Evolutionary conservation across 352 stramenopile species (phyloP).

Genomic region (Globisporangium radiosum): DNA sequence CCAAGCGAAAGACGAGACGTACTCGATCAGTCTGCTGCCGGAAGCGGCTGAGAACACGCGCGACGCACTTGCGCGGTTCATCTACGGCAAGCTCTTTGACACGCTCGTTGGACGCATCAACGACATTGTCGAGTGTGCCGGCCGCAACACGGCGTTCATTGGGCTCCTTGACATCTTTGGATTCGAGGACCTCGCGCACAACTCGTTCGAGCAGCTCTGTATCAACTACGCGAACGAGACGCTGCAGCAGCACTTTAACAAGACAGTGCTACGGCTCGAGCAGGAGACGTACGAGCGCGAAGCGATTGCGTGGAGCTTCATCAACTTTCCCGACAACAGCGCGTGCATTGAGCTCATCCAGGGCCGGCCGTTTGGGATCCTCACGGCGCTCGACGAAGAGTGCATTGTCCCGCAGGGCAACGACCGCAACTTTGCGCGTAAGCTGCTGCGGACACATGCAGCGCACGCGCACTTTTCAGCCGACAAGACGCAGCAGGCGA

Average conservation of each 20-base stretch:
- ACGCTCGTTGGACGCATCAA: slow-evolving; percentile 88
- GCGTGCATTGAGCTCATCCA: slow-evolving; percentile 89
- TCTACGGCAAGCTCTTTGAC: slow-evolving; percentile 95
- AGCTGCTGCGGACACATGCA: slow-evolving; percentile 70
- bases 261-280: slow-evolving; percentile 82
- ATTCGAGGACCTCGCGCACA: slow-evolving; percentile 84
- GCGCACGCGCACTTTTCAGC: slow-evolving; percentile 66
- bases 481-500: slow-evolving; percentile 70
- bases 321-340: slow-evolving; percentile 88
- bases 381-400: slow-evolving; percentile 86
- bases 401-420: slow-evolving; percentile 86
- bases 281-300: slow-evolving; percentile 87
- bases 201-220: slow-evolving; percentile 94
- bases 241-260: slow-evolving; percentile 91
- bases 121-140: slow-evolving; percentile 62
- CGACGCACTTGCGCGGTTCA: slow-evolving; percentile 92
- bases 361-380: slow-evolving; percentile 72
- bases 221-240: slow-evolving; percentile 95
- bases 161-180: slow-evolving; percentile 86
- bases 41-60: slow-evolving; percentile 84
- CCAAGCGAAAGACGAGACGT: slow-evolving; percentile 89
- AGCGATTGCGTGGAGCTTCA: slow-evolving; percentile 84
- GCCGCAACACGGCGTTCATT: slow-evolving; percentile 55
- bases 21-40: slow-evolving; percentile 68
- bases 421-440: slow-evolving; percentile 82